Conservation (phyloP, 177 flowering plant species). For the Telopea speciosissima region DNA sequence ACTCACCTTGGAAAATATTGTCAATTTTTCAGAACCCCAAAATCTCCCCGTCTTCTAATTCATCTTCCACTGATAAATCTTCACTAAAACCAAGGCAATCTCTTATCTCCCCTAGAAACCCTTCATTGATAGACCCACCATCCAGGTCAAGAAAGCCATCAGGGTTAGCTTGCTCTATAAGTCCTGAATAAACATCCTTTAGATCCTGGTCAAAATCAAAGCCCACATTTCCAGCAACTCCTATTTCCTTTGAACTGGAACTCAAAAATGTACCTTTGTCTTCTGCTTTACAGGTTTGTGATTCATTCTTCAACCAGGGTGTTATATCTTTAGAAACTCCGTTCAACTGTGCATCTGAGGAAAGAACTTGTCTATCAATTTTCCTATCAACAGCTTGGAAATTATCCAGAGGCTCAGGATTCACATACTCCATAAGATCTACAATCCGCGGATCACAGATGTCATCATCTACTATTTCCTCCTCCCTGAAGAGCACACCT, state of each 20-base stretch:
- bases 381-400: background rate
- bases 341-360: background rate
- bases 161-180: conserved; percentile 45
- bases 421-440: conserved; percentile 36
- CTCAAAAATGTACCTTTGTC: conserved; percentile 1
- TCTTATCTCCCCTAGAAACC: background rate
- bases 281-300: background rate
- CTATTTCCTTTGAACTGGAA: conserved; percentile 15
- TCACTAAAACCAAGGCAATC: conserved; percentile 10
- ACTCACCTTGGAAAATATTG: too few species aligned
- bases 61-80: conserved; percentile 27
- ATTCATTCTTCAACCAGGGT: background rate
- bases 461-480: conserved; percentile 52
- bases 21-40: conserved; percentile 10
- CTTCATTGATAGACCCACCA: conserved; percentile 28
- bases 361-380: conserved; percentile 7
- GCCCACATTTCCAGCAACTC: conserved; percentile 18
- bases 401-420: conserved; percentile 11
- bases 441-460: conserved; percentile 34
- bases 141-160: conserved; percentile 63
- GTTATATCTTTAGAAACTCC: background rate
- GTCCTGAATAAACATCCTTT: conserved; percentile 49
- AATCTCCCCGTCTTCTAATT: conserved; percentile 83
- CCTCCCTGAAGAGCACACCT: conserved; percentile 61
- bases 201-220: conserved; percentile 63